A percentile compares a stretch with the other conserved stretches of the same genome.
Evolutionary conservation across 108 stramenopile species (phyloP).

Genomic region (Chaetoceros tenuissimus): DNA sequence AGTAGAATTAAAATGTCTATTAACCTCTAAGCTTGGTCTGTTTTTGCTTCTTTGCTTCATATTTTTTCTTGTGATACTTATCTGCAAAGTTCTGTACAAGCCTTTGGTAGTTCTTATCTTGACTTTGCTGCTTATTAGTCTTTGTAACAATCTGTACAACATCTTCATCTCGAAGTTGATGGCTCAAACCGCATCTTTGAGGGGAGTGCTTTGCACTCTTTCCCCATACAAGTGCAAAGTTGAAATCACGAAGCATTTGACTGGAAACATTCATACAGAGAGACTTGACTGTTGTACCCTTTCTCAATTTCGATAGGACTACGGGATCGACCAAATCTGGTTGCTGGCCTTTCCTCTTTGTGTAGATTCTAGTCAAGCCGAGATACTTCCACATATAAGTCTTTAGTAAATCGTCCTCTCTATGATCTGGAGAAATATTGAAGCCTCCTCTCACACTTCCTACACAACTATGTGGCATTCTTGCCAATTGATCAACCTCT

Average conservation of each 20-base stretch:
- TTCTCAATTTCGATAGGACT: conserved; percentile 87
- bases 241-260: conserved; percentile 90
- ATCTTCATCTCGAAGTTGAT: conserved; percentile 93
- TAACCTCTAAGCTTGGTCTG: conserved; percentile 60
- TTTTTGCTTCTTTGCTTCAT: conserved; percentile 83
- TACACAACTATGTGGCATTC: conserved; percentile 92
- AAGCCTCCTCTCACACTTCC: conserved; percentile 80
- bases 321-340: conserved; percentile 97
- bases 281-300: conserved; percentile 71
- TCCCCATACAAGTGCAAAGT: conserved; percentile 99
- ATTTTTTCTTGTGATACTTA: conserved; percentile 81
- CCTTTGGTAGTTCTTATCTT: conserved; percentile 75
- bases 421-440: conserved; percentile 63
- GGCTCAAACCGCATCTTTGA: conserved; percentile 91
- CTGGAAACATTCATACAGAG: conserved; percentile 70
- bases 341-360: conserved; percentile 88
- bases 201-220: conserved; percentile 91
- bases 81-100: conserved; percentile 71
- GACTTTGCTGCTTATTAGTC: conserved; percentile 92
- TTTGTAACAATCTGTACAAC: conserved; percentile 97
- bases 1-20: no score
- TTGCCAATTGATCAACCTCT: conserved; percentile 94
- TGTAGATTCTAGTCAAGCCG: conserved; percentile 94
- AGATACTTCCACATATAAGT: conserved; percentile 94
- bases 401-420: conserved; percentile 70